Base-by-base conservation (phyloP, 805 yeast genomes). In the Debaryomyces prosopidis region DNA sequence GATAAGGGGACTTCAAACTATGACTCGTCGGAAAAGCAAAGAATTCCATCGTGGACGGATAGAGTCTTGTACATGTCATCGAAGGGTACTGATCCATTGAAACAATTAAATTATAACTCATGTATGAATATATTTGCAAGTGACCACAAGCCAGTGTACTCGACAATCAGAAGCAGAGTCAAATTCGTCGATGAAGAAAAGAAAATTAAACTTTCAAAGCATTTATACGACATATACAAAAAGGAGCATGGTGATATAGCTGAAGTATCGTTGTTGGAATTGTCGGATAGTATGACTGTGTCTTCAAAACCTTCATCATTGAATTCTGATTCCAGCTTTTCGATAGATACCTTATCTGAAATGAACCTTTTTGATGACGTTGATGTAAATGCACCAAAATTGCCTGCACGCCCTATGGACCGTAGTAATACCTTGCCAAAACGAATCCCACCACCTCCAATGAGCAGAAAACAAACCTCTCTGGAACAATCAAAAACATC, bases 31-130 rank as follows among this genome's bases (percentile, higher is more conserved):
- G 98, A 92, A 57, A 94, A 94, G 65, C 84, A 83, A 64, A 79
- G 99, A 50, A 83, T 88, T 10, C 99, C 99, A 1, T 95, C 99
- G 0, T 94, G 99, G 99, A 91, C 98, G 2, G 99, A 94, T 68
- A 71, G 99, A 46, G 83, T 92, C 27, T 68, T 92, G 39, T 84
- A 76, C 56, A 73, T 76, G 47, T 89, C 95, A 32, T 62, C 71
- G 3, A 44, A 48, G 7, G 47, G 43, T 11, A 33, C 45, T 9
- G 48, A 39, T 28, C 58, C 52, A 11, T 56, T 90, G 35, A 66
- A 72, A 34, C 94, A 89, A 39, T 59, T 82, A 50, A 81, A 82
- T 42, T 94, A 94, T 61, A 79, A 82, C 44, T 79, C 85, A 40
- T 82, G 83, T 1, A 80, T 80, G 52, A 66, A 65, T 17, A 64